Conservation (phyloP, 2,329 filamentous ascomycete genomes). For the Alternaria infectoria region DNA sequence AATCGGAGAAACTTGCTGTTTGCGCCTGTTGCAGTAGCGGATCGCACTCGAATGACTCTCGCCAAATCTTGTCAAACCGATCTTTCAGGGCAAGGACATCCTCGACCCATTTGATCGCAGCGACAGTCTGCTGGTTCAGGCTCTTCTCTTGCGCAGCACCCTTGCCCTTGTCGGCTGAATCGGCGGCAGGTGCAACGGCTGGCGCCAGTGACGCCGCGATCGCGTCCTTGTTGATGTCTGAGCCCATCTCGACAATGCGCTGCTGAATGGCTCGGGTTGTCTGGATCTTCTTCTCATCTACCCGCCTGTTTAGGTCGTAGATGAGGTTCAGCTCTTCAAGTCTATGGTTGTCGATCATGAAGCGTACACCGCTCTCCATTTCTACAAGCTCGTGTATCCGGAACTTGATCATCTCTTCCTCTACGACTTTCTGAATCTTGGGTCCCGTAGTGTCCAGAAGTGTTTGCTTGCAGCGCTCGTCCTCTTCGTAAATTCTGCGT, state of each 20-base stretch:
- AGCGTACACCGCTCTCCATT: constrained; percentile 83
- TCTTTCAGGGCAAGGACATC: constrained; percentile 85
- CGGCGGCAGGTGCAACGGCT: constrained; percentile 49
- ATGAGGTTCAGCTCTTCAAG: constrained; percentile 79
- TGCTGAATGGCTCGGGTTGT: constrained; percentile 74
- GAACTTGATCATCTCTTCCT: constrained; percentile 77
- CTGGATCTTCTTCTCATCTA: constrained; percentile 75
- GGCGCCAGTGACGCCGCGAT: constrained; percentile 63
- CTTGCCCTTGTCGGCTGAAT: constrained; percentile 60
- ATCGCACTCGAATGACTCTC: constrained; percentile 74
- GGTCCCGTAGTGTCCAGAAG: constrained; percentile 73
- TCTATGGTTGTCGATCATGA: constrained; percentile 92
- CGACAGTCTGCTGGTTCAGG: constrained; percentile 79
- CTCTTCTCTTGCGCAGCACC: constrained; percentile 53
- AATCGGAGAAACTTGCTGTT: constrained; percentile 85
- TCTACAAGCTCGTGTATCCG: constrained; percentile 83
- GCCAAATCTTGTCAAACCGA: constrained; percentile 85
- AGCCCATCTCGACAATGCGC: constrained; percentile 79
- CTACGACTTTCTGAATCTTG: constrained; percentile 78
- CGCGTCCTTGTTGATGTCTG: constrained; percentile 77
- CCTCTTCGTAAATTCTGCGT: constrained; percentile 78
- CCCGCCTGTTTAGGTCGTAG: constrained; percentile 77
- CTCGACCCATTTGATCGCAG: constrained; percentile 94
- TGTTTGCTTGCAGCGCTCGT: constrained; percentile 81
- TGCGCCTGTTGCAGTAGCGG: constrained; percentile 80